Conservation (phyloP, 306 rosid species). For the Ormosia emarginata region DNA sequence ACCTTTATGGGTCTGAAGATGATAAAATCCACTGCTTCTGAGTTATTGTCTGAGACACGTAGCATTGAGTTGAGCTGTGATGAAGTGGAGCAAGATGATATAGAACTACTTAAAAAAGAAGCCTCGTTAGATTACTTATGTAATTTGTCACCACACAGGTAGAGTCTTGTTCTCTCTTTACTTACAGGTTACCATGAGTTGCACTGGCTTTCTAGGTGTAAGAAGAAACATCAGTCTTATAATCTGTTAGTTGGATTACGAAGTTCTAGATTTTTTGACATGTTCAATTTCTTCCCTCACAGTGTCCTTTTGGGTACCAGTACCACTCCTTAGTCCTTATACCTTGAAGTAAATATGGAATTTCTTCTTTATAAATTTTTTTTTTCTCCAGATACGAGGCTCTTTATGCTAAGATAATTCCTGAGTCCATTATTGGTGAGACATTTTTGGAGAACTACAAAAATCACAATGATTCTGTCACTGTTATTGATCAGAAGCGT, state of each 20-base stretch:
- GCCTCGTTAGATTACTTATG: conserved; percentile 73
- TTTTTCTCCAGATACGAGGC: conserved; percentile 54
- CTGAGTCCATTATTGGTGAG: conserved; percentile 56
- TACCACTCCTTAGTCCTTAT: background rate
- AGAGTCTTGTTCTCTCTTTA: background rate
- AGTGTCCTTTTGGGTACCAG: background rate
- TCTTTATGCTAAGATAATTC: conserved; percentile 58
- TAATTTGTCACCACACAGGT: conserved; percentile 92
- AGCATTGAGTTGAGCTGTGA: conserved; percentile 50
- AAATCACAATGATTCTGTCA: conserved; percentile 77
- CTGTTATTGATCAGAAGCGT: conserved; percentile 65
- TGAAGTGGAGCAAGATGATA: conserved; percentile 56
- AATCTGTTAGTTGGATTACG: conserved; percentile 1
- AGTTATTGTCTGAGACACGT: conserved; percentile 42
- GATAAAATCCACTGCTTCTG: conserved; percentile 69
- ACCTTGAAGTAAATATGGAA: background rate
- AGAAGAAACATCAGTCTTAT: background rate
- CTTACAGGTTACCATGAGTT: background rate
- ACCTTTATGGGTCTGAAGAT: conserved; percentile 87
- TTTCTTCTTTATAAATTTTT: conserved; percentile 1
- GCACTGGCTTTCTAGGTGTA: background rate
- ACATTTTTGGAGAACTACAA: conserved; percentile 50
- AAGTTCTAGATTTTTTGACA: background rate
- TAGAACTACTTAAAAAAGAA: conserved; percentile 70
- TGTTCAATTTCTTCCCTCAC: background rate